Evolutionary conservation across 2,329 filamentous ascomycete genomes (phyloP), one percentile per base, ranked within the genome.

Genomic region (Aspergillus versicolor): DNA sequence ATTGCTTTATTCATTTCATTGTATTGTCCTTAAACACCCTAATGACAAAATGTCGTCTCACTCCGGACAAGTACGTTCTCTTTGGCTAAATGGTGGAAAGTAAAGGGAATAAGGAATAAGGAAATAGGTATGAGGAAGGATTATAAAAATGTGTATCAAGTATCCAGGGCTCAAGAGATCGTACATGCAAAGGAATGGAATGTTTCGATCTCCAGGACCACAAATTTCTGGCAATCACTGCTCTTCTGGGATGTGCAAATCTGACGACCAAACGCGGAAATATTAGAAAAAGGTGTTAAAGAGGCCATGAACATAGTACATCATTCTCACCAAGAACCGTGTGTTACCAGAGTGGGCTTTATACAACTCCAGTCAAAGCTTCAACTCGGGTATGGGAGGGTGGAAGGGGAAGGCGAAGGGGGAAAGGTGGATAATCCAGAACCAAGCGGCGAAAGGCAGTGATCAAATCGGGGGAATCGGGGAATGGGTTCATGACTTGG

Each of bases 211-310:
- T 60, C 61, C 54, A 59, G 59, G 59, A 62, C 59, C 52, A 56
- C 53, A 49, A 58, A 60, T 48, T 41, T 41, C 52, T 47, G 50
- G 54, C 47, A 54, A 53, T 42, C 54, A 52, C 46, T 43, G 46
- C 54, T 54, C 51, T 59, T 57, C 46, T 11, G 38, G 27, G 47
- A 52, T 49, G 51, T 37, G 56, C 57, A 52, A 59, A 55, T 56
- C 56, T 61, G 52, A 52, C 59, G 59, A 52, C 52, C 57, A 64
- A 63, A 63, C 49, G 44, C 45, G 51, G 41, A 51, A 55, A 44
- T 40, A 61, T 66, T 62, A 60, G 54, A 65, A 64, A 65, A 65
- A 63, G 40, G 38, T 43, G 53, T 54, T 58, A 61, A 37, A 52
- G 50, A 38, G 43, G 11, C 40, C 44, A 54, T 59, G 57, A 59